phyloP scores from a whole-genome alignment of 768 basidiomycete genomes.

The Mycena floridula region DNA sequence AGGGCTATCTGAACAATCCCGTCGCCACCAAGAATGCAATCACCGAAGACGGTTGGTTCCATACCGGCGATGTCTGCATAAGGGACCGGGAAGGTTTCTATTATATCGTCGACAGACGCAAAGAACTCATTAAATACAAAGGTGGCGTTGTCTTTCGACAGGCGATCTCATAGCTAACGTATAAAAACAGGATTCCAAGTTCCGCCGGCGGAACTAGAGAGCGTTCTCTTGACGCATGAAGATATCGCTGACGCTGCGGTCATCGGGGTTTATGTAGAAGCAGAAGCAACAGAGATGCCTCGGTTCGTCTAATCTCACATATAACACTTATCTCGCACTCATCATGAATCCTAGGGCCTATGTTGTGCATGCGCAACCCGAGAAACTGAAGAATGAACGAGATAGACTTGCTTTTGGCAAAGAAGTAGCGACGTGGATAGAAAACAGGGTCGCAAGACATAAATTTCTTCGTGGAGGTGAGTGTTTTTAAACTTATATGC shows the following conservation, averaged over 20 bases:
- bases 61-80: constrained; percentile 78
- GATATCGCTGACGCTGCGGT: constrained; percentile 77
- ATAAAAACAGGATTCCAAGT: constrained; percentile 31
- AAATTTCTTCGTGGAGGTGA: constrained; percentile 73
- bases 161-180: background rate
- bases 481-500: constrained; percentile 7
- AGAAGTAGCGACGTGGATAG: constrained; percentile 61
- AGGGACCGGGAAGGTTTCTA: constrained; percentile 67
- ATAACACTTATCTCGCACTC: background rate
- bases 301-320: no score
- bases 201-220: constrained; percentile 82
- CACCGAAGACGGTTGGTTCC: constrained; percentile 76
- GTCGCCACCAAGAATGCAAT: constrained; percentile 65
- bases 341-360: constrained; percentile 54
- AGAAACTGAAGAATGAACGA: constrained; percentile 22
- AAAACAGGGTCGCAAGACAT: constrained; percentile 60
- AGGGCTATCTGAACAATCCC: constrained; percentile 75
- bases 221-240: constrained; percentile 65
- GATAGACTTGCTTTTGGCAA: constrained; percentile 38
- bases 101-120: constrained; percentile 66
- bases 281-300: constrained; percentile 78
- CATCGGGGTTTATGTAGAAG: constrained; percentile 61
- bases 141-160: constrained; percentile 15
- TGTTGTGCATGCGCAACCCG: constrained; percentile 44
- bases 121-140: constrained; percentile 77